Percentiles rank a stretch among this genome's conserved stretches.
phyloP scores from a whole-genome alignment of 345 rosid species.

The Laguncularia racemosa region DNA sequence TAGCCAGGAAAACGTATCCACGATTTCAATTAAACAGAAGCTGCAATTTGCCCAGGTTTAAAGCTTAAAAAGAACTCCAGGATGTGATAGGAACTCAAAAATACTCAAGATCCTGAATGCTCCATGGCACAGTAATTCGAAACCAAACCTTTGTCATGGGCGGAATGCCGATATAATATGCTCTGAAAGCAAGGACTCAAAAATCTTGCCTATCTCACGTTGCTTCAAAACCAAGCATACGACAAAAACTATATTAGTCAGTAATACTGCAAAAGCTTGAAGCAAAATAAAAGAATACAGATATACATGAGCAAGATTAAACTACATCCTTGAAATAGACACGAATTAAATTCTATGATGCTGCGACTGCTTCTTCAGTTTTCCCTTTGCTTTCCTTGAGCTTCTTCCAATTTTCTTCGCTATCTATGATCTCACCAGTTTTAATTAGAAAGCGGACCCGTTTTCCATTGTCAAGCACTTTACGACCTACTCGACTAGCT shows the following conservation, averaged over 20 bases:
- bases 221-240: neutral
- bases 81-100: no score
- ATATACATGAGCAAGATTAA: constrained; percentile 4
- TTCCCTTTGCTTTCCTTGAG: constrained; percentile 62
- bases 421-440: constrained; percentile 83
- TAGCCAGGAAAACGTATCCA: no score
- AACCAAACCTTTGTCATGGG: no score
- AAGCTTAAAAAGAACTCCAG: no score
- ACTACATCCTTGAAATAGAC: constrained; percentile 1
- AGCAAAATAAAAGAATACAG: neutral
- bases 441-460: constrained; percentile 70
- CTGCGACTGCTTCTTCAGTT: constrained; percentile 41
- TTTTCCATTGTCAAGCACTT: constrained; percentile 57
- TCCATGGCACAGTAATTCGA: no score
- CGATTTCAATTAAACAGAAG: no score
- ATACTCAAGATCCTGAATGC: no score
- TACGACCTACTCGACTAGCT: constrained; percentile 81
- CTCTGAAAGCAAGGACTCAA: no score
- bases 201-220: no score
- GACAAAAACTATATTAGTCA: neutral
- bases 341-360: neutral
- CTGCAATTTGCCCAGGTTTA: no score
- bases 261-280: neutral
- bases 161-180: no score
- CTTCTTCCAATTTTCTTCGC: constrained; percentile 60